Base-by-base conservation (phyloP, 2,329 filamentous ascomycete genomes). In the Conoideocrella luteorostrata region DNA sequence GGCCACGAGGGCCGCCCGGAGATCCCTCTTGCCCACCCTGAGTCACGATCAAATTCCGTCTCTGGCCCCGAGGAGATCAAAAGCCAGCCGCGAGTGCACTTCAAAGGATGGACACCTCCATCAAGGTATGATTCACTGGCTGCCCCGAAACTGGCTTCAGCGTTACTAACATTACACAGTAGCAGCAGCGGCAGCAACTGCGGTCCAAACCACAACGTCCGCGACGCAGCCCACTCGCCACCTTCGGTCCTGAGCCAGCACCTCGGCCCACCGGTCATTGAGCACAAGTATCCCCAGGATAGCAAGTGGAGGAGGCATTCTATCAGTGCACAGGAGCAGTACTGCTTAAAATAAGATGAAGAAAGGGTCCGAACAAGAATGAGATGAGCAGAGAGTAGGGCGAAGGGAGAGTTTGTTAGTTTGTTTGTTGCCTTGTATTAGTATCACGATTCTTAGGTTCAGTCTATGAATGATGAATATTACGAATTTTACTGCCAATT, bases 281-380 rank as follows among this genome's bases (percentile, higher is more conserved):
- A 58, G 53, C 59, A 61, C 30, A 51, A 58, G n/a, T 55, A 56
- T 9, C 58, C 59, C 0, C 38, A 60, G 4, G 57, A 61, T 17
- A 61, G 58, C 48, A 50, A 48, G n/a, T 56, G 52, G 15, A 51
- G 45, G 45, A 40, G 58, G 20, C 58, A 61, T 4, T 52, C 52
- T 20, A 38, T 52, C 1, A 61, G 58, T 45, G 55, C 59, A n/a
- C 59, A 61, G 49, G 59, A 61, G 52, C 49, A 52, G n/a, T 53
- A 59, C 20, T 54, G 54, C 10, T 21, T 58, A 39, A 46, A 47
- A 17, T 52, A 21, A 36, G 28, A n/a, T 9, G 26, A 15, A 30
- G 24, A 7, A 9, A 10, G 13, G 12, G n/a, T n/a, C n/a, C n/a
- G n/a, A n/a, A n/a, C n/a, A n/a, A n/a, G n/a, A n/a, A 23, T 58